Base-by-base conservation (phyloP, 1,284 basidiomycete species). In the Apiotrichum domesticum region DNA sequence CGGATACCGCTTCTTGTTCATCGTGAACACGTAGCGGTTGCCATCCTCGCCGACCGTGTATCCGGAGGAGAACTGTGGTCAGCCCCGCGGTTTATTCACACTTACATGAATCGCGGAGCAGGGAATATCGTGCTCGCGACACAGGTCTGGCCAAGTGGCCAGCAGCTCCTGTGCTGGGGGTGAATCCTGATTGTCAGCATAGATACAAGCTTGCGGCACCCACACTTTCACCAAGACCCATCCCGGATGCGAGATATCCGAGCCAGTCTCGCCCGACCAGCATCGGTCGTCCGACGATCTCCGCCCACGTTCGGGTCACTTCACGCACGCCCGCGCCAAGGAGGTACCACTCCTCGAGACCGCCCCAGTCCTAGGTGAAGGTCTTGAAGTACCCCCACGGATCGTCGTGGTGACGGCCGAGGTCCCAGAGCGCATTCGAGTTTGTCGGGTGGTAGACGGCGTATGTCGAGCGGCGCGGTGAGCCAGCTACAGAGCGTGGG, bases 91-190 rank as follows among this genome's bases (percentile, higher is more conserved):
- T 0, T 35, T 3, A 3, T 9, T 15, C 4, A 8, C 29, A 63
- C 66, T 54, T 42, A 68, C 68, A 47, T 73, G 70, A 52, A 72
- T 72, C 6, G 68, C 71, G 0, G 71, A 74, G 65, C 77, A 78
- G 0, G 78, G 78, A 34, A 79, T 79, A 51, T 74, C 73, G 59
- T 77, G 58, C 58, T 76, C 56, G 63, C 70, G 70, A 65, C 77
- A 79, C 46, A 73, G 62, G 15, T 70, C 71, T 0, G 77, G 77
- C 67, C 76, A 79, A 2, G 59, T 56, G 2, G 70, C 70, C 1
- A 79, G 70, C 2, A 79, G 68, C 43, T 75, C 68, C 56, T 79
- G 78, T 5, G 78, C 77, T 13, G 67, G 72, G 13, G 78, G 77
- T 7, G 68, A 43, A 52, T 79, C 70, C 63, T 63, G 43, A 37